These are phyloP conservation scores for Immersiporthe knoxdaviesiana DNA, from an alignment of 2,329 filamentous ascomycete species.

Conservation along the genomic window DNA sequence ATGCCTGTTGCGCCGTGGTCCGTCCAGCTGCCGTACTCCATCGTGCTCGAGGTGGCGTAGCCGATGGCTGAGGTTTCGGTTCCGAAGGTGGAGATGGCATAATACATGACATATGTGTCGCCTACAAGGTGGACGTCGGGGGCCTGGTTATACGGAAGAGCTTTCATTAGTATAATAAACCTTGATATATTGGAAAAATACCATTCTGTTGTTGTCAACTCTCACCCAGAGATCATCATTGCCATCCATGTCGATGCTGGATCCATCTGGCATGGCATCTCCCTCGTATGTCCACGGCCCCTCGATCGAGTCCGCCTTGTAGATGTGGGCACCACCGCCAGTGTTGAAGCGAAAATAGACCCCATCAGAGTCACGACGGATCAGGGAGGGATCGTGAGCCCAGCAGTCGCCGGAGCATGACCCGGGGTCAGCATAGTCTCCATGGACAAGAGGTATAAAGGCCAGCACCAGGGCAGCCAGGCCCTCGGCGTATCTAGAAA, in stretches of 20 bases:
- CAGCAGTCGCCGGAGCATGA: conserved; percentile 40
- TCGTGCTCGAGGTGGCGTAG: conserved; percentile 48
- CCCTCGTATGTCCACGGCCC: conserved; percentile 49
- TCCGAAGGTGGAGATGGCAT: conserved; percentile 65
- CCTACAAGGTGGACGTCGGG: conserved; percentile 65
- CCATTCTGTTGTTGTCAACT: not conserved
- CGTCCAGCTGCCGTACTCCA: conserved; percentile 61
- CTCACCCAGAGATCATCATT: conserved; percentile 48
- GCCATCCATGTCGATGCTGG: conserved; percentile 45
- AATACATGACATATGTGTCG: conserved; percentile 67
- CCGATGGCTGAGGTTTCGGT: conserved; percentile 66
- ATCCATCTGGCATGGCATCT: conserved; percentile 43
- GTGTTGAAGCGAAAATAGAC: conserved; percentile 42
- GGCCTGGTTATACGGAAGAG: conserved; percentile 54
- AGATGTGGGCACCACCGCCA: conserved; percentile 45
- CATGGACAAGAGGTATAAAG: conserved; percentile 3
- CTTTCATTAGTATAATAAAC: not conserved
- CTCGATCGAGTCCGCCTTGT: conserved; percentile 41
- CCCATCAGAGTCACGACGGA: conserved; percentile 20
- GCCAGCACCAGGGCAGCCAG: conserved; percentile 21
- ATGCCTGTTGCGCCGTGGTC: conserved; percentile 61
- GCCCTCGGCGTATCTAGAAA: conserved; percentile 15
- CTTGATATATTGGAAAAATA: not conserved
- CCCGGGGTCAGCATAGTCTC: conserved; percentile 36
- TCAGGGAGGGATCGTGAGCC: conserved; percentile 25